Evolutionary conservation across 768 basidiomycete species (phyloP).

Genomic region (Sistotremastrum niveocremeum): DNA sequence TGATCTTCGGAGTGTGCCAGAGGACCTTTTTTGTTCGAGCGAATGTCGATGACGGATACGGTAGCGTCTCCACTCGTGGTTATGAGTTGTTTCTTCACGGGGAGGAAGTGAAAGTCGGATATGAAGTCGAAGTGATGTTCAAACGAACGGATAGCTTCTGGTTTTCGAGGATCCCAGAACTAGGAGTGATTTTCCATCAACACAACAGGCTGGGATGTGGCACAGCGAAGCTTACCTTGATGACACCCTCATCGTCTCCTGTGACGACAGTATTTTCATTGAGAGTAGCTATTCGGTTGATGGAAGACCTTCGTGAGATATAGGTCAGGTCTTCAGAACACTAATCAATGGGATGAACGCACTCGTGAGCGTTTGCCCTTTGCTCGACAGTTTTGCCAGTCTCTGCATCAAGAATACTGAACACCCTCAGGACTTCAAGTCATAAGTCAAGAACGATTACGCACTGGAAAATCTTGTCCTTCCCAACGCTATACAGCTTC

Average conservation of each 20-base stretch:
- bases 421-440: background rate
- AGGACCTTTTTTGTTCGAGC: constrained; percentile 66
- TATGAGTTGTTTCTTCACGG: constrained; percentile 45
- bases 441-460: constrained; percentile 17
- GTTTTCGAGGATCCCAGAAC: constrained; percentile 83
- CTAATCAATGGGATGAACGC: no score
- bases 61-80: constrained; percentile 75
- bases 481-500: constrained; percentile 66
- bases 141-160: constrained; percentile 50
- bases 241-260: constrained; percentile 88
- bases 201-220: background rate
- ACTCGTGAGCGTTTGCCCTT: constrained; percentile 52
- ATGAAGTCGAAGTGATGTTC: constrained; percentile 91
- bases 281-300: constrained; percentile 72
- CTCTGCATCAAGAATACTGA: constrained; percentile 53
- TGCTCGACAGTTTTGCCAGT: constrained; percentile 40
- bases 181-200: constrained; percentile 18
- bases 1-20: constrained; percentile 87
- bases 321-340: no score
- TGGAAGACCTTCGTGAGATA: constrained; percentile 43
- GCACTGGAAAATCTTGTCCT: constrained; percentile 66
- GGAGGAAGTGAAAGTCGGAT: constrained; percentile 79
- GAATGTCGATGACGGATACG: constrained; percentile 81
- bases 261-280: constrained; percentile 63
- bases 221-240: constrained; percentile 47